Base-by-base conservation (phyloP, 345 rosid genomes). In the Moricandia arvensis region DNA sequence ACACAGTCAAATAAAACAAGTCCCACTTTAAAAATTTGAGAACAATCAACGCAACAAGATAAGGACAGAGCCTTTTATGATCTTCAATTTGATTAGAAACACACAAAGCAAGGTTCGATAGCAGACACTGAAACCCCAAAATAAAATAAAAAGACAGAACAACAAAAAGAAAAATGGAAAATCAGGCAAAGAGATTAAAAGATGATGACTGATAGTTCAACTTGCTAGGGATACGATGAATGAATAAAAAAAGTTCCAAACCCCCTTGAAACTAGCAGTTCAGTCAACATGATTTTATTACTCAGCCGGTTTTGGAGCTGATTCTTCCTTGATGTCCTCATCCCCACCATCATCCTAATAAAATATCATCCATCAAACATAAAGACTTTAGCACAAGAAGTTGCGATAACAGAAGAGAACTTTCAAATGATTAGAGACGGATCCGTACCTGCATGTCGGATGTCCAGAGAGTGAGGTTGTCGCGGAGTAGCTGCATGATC, bases 401-500 rank as follows among this genome's bases (percentile, higher is more conserved):
- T 7, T 3, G 3, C 4, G 1, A 35, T 12, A 10, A 21, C 10
- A 30, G 6, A 45, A n/a, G 16, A 43, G 12, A 41, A 41, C 47
- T 41, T 41, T 11, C 6, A 45, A 5, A 45, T 1, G 29, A 27
- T 27, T 27, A n/a, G n/a, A 27, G 3, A 34, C 7, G 17, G 53
- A 45, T 45, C 5, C 53, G 1, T 8, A 94, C 98, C 98, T 91
- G 99, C 96, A 95, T 89, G 63, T 95, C 97, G 8, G 97, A 95
- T 60, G 99, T 95, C 99, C 97, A 92, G 57, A 95, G 84, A 34
- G 99, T 94, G 81, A 94, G 99, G 69, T 94, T 94, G 76, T 94
- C 99, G 7, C 97, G 97, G 29, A 94, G 97, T 68, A 94, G 98
- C 85, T 95, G 99, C 99, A 90, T 95, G 83, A 94, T 94, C 86